Evolutionary conservation across 345 rosid species (phyloP).

Genomic region (Psidium friedrichsthalianum): DNA sequence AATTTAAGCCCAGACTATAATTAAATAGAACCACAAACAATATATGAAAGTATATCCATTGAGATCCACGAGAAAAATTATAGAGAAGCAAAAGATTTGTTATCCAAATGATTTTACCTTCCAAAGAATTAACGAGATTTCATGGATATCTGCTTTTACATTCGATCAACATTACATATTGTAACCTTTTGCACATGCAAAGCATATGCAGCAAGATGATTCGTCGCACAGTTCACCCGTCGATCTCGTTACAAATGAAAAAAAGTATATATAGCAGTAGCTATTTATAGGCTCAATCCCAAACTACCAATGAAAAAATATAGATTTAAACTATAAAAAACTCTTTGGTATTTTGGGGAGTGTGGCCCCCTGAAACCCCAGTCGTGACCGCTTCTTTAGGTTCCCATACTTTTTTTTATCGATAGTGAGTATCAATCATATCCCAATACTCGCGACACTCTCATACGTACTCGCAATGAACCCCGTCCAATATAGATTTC

Average conservation of each 20-base stretch:
- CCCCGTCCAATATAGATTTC: background rate
- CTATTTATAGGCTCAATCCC: no score
- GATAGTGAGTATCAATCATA: no score
- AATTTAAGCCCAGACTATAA: background rate
- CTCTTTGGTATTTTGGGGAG: no score
- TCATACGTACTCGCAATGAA: background rate
- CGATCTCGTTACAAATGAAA: background rate
- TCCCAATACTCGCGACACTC: background rate
- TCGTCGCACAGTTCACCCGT: fast-evolving
- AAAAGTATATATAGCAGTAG: no score
- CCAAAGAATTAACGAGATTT: background rate
- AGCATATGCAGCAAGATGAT: background rate
- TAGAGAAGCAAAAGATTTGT: background rate
- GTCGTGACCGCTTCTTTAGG: no score
- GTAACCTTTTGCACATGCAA: background rate
- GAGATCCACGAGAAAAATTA: background rate
- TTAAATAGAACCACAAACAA: background rate
- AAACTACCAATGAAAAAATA: no score
- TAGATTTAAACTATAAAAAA: no score
- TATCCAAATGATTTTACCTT: background rate
- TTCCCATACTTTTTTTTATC: no score
- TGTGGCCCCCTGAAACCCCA: no score
- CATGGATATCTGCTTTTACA: background rate
- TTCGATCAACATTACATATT: background rate
- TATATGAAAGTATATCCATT: background rate